Base-by-base conservation (phyloP, 345 rosid species). In the Arabidopsis arenosa region DNA sequence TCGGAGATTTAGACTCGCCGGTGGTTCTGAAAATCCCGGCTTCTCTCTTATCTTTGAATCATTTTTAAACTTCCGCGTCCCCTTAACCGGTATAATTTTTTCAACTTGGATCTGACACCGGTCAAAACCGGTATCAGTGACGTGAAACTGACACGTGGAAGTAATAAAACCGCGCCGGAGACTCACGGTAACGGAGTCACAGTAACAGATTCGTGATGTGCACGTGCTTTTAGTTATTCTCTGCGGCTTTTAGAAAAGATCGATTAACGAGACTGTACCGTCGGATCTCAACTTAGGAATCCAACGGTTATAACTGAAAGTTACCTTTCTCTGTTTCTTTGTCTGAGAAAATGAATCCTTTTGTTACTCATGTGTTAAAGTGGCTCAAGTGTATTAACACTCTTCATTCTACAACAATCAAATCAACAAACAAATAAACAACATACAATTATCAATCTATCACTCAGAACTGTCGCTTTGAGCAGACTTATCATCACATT, bases 81-180 rank as follows among this genome's bases (percentile, higher is more conserved):
- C 13, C 57, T 18, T 5, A 70, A 77, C 76, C 76, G 66, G 58
- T 66, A 6, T 36, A 13, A 39, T 30, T 66, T 68, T 30, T 59
- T 63, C 66, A 52, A 72, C 57, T 68, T 60, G 74, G 83, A 81
- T 79, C 80, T 72, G 70, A 55, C 28, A 82, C 82, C 66, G 82
- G 84, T 61, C 51, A 43, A 63, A 30, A 51, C 74, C 73, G 79
- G 81, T 82, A 32, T 30, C 13, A 37, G n/a, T 21, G 28, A 18
- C 3, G 5, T 2, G 2, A n/a, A 65, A 80, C 79, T 9, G 79
- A 69, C 85, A 60, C 70, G 83, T 82, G 82, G n/a, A 72, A 26
- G 70, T 56, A 9, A 40, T 10, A 5, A 13, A 10, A 9, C 66
- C 39, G 59, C 59, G 37, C 49, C 39, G 48, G 30, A 49, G 17